Base-by-base conservation (phyloP, 2,329 filamentous ascomycete genomes). In the Aquanectria penicillioides region DNA sequence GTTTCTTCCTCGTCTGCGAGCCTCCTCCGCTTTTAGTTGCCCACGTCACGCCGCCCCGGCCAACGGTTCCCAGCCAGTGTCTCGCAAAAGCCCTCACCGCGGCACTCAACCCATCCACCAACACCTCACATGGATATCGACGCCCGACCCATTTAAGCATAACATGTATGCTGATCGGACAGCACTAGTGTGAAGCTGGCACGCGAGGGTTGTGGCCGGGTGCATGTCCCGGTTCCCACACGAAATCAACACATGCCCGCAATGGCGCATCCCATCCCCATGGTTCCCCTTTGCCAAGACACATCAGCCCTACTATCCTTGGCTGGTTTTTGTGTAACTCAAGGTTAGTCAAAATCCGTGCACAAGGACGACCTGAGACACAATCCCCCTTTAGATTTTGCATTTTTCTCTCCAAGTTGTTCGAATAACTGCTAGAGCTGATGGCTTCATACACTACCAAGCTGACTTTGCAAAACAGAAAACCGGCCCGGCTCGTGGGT, bases 91-190 rank as follows among this genome's bases (percentile, higher is more conserved):
- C 38, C 26, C 25, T 47, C 15, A 20, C 31, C 25, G 11, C 40
- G 18, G 28, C 17, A 13, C 18, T 51, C 7, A 10, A 13, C 4
- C n/a, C 7, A 17, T 22, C 33, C 28, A 12, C 18, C 38, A 36
- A 46, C n/a, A n/a, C n/a, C n/a, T 23, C 37, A 15, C 46, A 37
- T 9, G 23, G 13, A 17, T 25, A 25, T 34, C 33, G 23, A 50
- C 47, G 31, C 13, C 17, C 38, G 37, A 17, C 6, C 40, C 44
- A 49, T 57, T 50, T 57, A 57, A 57, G 53, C 53, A 57, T 57
- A 57, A 57, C 37, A 50, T 44, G 46, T 37, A 22, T 56, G 38
- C 15, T 56, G 36, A 28, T n/a, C 40, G 22, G 36, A 29, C 26
- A 56, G n/a, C 18, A 31, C 36, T 36, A 28, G 36, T 38, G 34